A percentile compares a stretch with the other conserved stretches of the same genome.
These are phyloP conservation scores for Taphrina betulina DNA, from an alignment of 1,139 yeast species.

Conservation along the genomic window DNA sequence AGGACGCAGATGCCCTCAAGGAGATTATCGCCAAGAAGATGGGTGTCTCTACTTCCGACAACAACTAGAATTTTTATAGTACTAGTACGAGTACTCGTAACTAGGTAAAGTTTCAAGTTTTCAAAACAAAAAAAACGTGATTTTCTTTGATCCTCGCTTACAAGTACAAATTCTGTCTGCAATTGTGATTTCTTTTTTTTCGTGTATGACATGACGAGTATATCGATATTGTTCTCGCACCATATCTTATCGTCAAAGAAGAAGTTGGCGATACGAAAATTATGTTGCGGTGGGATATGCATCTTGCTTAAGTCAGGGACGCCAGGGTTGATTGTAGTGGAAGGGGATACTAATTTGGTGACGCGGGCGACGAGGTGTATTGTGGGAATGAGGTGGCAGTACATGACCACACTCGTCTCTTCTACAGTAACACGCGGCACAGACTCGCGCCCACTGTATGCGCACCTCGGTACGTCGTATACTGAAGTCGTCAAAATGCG, in stretches of 20 bases:
- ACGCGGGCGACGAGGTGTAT: not conserved
- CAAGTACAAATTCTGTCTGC: no score
- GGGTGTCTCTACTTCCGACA: slow-evolving; percentile 14
- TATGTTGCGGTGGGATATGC: no score
- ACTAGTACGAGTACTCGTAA: no score
- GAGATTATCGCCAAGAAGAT: slow-evolving; percentile 74
- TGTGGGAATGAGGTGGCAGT: slow-evolving; percentile 13
- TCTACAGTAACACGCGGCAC: no score
- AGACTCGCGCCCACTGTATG: no score
- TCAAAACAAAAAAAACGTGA: no score
- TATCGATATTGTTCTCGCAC: slow-evolving; percentile 6
- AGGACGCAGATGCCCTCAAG: slow-evolving; percentile 85
- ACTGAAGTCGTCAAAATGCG: not conserved
- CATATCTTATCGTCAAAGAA: slow-evolving; percentile 14
- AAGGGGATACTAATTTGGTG: not conserved
- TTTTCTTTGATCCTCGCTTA: no score
- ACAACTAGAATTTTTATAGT: not conserved
- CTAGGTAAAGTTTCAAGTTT: no score
- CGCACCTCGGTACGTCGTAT: no score
- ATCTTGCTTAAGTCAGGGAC: slow-evolving; percentile 1
- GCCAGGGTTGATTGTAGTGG: slow-evolving; percentile 8
- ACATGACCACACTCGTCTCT: not conserved
- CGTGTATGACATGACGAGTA: not conserved
- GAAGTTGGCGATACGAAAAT: not conserved
- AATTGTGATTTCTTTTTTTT: no score